A percentile compares a stretch with the other conserved stretches of the same genome.
Conservation (phyloP, 2,329 filamentous ascomycete species). For the Claviceps sorghi region DNA sequence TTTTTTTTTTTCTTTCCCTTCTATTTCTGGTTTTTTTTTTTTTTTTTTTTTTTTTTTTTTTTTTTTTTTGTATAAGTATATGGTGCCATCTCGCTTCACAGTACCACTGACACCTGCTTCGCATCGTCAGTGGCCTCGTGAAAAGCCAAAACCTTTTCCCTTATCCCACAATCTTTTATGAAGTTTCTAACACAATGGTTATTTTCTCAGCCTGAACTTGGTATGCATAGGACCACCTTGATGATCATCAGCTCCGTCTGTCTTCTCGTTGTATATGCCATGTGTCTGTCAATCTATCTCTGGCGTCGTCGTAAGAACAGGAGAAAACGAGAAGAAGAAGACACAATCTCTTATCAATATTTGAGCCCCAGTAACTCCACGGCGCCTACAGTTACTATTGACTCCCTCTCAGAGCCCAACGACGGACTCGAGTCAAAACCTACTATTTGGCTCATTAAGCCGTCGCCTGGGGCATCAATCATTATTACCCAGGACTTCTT, state of each 20-base stretch:
- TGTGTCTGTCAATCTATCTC: slow-evolving; percentile 15
- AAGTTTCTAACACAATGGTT: background rate
- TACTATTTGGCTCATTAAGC: slow-evolving; percentile 4
- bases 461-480: background rate
- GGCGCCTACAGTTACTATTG: slow-evolving; percentile 11
- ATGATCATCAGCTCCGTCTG: slow-evolving; percentile 17
- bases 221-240: slow-evolving; percentile 15
- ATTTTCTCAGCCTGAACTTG: slow-evolving; percentile 8
- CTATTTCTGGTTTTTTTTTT: no score
- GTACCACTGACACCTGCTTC: background rate
- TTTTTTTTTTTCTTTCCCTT: no score
- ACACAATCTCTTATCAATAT: slow-evolving; percentile 7
- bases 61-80: no score
- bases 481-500: background rate
- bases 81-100: background rate
- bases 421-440: slow-evolving; percentile 8
- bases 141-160: background rate
- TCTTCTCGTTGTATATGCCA: slow-evolving; percentile 16
- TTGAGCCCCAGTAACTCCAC: slow-evolving; percentile 11
- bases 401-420: slow-evolving; percentile 10
- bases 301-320: slow-evolving; percentile 14
- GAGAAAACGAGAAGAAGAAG: slow-evolving; percentile 9
- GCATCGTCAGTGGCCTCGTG: background rate
- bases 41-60: no score
- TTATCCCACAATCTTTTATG: background rate